Evolutionary conservation across 345 rosid species (phyloP).

Genomic region (Arabis hirsuta): DNA sequence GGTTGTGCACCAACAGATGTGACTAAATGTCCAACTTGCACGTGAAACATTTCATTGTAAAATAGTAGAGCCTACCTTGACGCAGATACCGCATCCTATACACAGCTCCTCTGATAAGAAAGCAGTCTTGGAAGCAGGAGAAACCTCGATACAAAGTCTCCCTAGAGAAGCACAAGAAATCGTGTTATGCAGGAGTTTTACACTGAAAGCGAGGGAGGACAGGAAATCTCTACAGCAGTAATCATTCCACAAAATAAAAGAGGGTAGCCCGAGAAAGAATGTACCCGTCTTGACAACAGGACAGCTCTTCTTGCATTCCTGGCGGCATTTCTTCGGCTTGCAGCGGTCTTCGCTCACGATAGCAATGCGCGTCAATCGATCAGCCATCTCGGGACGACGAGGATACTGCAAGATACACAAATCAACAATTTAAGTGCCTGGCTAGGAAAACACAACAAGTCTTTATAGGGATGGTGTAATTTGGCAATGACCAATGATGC

Average conservation of each 20-base stretch:
- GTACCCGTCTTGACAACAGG: conserved; percentile 82
- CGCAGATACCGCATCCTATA: conserved; percentile 91
- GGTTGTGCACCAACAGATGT: conserved; percentile 6
- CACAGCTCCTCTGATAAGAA: conserved; percentile 89
- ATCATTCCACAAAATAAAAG: background rate
- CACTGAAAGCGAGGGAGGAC: too few species aligned
- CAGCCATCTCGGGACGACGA: conserved; percentile 48
- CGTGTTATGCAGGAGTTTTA: background rate
- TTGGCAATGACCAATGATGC: too few species aligned
- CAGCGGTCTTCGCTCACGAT: conserved; percentile 76
- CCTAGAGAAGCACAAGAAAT: conserved; percentile 45
- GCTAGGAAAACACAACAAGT: too few species aligned
- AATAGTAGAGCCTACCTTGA: conserved; percentile 54
- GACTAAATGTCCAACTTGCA: background rate
- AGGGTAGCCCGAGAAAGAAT: too few species aligned
- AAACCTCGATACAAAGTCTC: conserved; percentile 83
- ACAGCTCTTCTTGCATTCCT: conserved; percentile 93
- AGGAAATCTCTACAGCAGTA: too few species aligned
- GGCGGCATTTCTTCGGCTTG: conserved; percentile 91
- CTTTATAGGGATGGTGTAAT: too few species aligned
- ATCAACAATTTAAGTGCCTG: too few species aligned
- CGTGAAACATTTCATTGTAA: background rate
- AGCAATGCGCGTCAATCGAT: conserved; percentile 85
- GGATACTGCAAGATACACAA: too few species aligned
- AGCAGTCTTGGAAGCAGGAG: conserved; percentile 69